A percentile compares a stretch with the other conserved stretches of the same genome.
Conservation (phyloP, 2,329 filamentous ascomycete genomes). For the Cytospora piceicola region DNA sequence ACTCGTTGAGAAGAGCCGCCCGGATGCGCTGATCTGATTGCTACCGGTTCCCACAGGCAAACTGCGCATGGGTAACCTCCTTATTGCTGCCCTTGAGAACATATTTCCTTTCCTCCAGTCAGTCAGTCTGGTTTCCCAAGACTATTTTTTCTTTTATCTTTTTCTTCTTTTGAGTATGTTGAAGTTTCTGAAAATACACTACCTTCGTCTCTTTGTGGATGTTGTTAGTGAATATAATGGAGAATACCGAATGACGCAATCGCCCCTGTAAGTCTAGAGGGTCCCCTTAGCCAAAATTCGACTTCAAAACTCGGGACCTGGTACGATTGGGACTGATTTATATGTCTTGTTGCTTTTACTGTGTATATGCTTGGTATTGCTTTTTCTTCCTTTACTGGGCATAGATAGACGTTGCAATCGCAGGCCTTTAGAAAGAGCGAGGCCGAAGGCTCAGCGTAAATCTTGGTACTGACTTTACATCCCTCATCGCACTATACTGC, state of each 20-base stretch:
- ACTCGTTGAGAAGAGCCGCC: conserved; percentile 43
- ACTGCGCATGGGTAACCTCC: background rate
- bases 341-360: background rate
- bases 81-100: conserved; percentile 23
- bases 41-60: background rate
- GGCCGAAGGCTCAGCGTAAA: background rate
- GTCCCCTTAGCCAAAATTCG: background rate
- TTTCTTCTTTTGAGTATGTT: background rate
- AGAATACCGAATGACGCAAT: conserved; percentile 20
- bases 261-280: conserved; percentile 6
- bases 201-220: background rate
- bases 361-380: background rate
- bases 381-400: background rate
- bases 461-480: background rate
- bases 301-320: background rate
- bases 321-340: too few relatives aligned
- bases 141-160: background rate
- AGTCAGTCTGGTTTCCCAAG: background rate
- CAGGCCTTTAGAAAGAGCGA: background rate
- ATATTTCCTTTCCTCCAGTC: conserved; percentile 7
- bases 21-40: background rate
- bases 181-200: background rate
- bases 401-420: background rate
- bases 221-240: background rate
- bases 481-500: background rate